Conservation (phyloP, 2,329 filamentous ascomycete species). For the Fusarium sp. region DNA sequence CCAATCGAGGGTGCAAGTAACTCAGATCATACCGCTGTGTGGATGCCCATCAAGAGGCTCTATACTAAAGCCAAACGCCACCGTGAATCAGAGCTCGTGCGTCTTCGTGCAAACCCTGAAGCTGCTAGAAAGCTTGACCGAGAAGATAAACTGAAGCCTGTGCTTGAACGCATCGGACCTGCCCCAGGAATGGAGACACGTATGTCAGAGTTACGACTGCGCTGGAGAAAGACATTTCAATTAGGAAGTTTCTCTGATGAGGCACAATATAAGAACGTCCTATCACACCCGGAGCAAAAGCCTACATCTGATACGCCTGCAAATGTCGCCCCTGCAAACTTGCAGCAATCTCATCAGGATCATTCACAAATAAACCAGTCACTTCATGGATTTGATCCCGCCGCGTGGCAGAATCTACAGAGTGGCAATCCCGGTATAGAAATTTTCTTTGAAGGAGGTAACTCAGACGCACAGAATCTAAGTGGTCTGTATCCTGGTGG, state of each 20-base stretch:
- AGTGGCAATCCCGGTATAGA: constrained; percentile 17
- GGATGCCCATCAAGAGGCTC: constrained; percentile 35
- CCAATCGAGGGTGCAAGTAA: constrained; percentile 24
- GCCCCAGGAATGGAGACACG: constrained; percentile 38
- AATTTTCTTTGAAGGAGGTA: constrained; percentile 22
- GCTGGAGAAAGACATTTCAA: constrained; percentile 36
- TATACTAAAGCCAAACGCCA: constrained; percentile 34
- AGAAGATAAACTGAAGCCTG: constrained; percentile 33
- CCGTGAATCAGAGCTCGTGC: constrained; percentile 25
- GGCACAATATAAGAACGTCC: constrained; percentile 11
- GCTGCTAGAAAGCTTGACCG: constrained; percentile 30
- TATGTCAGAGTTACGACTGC: constrained; percentile 27
- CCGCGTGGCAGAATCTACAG: constrained; percentile 18
- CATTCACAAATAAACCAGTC: not conserved
- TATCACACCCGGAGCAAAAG: not conserved
- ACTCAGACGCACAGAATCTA: not conserved
- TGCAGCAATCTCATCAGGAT: not conserved
- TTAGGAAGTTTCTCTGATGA: constrained; percentile 12
- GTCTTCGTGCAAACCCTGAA: constrained; percentile 27
- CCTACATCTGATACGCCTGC: not conserved
- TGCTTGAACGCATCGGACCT: constrained; percentile 33
- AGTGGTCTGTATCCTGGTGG: constrained; percentile 13
- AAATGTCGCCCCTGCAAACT: not conserved
- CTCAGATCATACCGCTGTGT: constrained; percentile 33
- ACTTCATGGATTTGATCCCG: not conserved